Percentiles rank a stretch among this genome's conserved stretches.
Conservation (phyloP, 345 rosid genomes). For the Leavenworthia alabamica region DNA sequence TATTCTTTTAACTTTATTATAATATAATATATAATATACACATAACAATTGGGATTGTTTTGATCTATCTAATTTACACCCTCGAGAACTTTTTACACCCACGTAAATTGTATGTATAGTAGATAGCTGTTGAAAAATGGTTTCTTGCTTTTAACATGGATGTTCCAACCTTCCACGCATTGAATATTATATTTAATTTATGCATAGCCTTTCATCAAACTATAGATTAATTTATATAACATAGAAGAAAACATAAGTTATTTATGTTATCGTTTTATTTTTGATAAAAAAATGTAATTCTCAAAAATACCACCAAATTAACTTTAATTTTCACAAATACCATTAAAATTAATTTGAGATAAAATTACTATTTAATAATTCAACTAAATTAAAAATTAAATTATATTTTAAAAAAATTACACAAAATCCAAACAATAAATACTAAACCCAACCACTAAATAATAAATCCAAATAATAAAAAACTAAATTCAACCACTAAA, state of each 20-base stretch:
- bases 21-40: not conserved
- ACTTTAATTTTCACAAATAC: too few species aligned
- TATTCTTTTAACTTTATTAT: constrained; percentile 24
- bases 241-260: not conserved
- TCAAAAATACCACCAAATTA: too few species aligned
- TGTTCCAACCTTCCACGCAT: constrained; percentile 3
- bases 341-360: too few species aligned
- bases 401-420: too few species aligned
- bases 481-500: too few species aligned
- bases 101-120: not conserved
- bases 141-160: not conserved
- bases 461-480: too few species aligned
- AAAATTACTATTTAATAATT: too few species aligned
- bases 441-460: too few species aligned
- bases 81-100: not conserved
- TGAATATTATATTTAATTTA: not conserved
- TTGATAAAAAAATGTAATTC: too few species aligned
- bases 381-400: too few species aligned
- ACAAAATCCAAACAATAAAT: too few species aligned
- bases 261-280: not conserved
- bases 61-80: not conserved
- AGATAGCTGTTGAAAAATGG: constrained; percentile 1
- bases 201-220: not conserved
- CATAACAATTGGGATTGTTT: not conserved
- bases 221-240: not conserved